Evolutionary conservation across 2,329 filamentous ascomycete genomes (phyloP).

Genomic region (Neofusicoccum cordaticola): DNA sequence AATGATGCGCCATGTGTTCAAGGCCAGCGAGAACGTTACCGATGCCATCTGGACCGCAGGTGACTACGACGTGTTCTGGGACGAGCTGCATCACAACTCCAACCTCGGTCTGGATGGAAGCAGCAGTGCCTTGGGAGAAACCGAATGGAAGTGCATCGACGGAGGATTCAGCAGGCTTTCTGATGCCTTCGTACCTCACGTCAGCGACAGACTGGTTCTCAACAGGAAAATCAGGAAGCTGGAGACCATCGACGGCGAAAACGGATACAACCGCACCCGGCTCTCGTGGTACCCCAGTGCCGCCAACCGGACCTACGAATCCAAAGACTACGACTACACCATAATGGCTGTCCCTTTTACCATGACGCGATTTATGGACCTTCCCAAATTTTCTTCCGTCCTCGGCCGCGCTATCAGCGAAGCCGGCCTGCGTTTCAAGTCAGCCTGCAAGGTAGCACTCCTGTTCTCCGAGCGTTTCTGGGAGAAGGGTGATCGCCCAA

Average conservation of each 20-base stretch:
- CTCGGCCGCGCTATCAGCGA: neutral
- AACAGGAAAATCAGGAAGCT: constrained; percentile 3
- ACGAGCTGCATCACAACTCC: constrained; percentile 8
- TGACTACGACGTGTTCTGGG: constrained; percentile 12
- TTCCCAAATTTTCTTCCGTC: neutral
- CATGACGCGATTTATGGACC: constrained; percentile 11
- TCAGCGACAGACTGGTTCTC: neutral
- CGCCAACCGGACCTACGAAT: neutral
- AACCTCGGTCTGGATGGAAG: neutral
- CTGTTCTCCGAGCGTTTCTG: constrained; percentile 1
- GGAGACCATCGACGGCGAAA: neutral
- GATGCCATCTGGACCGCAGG: constrained; percentile 7
- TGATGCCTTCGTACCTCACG: neutral
- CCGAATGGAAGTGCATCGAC: constrained; percentile 5
- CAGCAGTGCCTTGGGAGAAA: neutral
- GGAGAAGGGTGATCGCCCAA: neutral
- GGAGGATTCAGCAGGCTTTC: constrained; percentile 4
- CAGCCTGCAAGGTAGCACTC: neutral
- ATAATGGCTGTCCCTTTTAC: constrained; percentile 1
- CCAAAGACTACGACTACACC: neutral
- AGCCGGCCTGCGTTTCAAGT: constrained; percentile 4
- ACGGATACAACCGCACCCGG: neutral
- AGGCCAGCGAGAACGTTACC: neutral
- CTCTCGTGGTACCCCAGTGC: neutral
- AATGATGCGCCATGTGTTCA: neutral